Evolutionary conservation across 140 eudicot species (phyloP), one percentile per base, ranked within the genome.

Genomic region (Ambrosia hybrid): DNA sequence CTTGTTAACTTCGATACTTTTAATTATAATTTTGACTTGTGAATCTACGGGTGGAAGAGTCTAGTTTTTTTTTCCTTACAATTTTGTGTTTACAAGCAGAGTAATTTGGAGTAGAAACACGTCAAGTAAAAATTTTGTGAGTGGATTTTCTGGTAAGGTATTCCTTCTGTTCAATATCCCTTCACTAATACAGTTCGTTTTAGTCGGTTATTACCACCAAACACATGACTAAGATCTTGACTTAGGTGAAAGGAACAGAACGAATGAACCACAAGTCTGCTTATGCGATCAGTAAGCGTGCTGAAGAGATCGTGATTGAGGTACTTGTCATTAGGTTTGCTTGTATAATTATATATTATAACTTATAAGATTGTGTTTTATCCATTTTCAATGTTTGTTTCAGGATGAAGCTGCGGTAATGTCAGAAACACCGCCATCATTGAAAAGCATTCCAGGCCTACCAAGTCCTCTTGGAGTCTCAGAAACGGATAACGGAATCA

Each of bases 401-500:
- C 75, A 91, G 99, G 97, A 83, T 83, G 87, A 88, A 67, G 85
- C 71, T 67, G 67, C 78, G 55, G 86, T 77, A 34, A 78, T 79
- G 84, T 9, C 72, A 41, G 92, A 84, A 71, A 74, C 81, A 16
- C 72, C 33, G 37, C 78, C 82, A 41, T 38, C 73, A 56, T 75
- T 88, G 68, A 83, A 83, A 81, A 79, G 73, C 75, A 82, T 83
- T 39, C 83, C 97, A 2, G 99, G 99, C 39, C 82, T 84, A 77
- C 84, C 99, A 72, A 81, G 79, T 80, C 99, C 99, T 17, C 79
- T 94, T 72, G 99, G 99, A 68, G 97, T 86, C 48, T 88, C 96
- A 9, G 92, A 86, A 81, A 84, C 81, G 14, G 96, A 91, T 79
- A 83, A 74, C 39, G 99, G 99, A 70, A 83, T 85, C 60, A 94